Base-by-base conservation (phyloP, 148 eudicot genomes). In the Rheum nobile region DNA sequence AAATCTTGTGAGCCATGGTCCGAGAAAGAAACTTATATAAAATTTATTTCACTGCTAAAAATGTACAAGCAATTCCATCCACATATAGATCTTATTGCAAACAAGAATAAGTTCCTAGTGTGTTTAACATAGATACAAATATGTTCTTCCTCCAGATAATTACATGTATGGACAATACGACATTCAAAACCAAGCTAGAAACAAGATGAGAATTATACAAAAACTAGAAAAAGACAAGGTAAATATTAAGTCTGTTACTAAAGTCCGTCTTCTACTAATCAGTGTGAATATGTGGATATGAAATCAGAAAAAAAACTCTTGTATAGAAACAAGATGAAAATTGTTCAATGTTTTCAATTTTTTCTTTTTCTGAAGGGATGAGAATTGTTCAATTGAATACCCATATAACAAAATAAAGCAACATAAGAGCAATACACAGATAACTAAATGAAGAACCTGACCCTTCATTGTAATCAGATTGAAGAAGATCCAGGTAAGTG, bases 401-500 rank as follows among this genome's bases (percentile, higher is more conserved):
- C 26, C 24, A 21, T 52, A 6, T 19, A 52, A 21, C 57, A n/a
- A 21, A 13, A n/a, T 52, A n/a, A 52, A 52, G 57, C 24, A 52
- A 0, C 28, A 14, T 46, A 52, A 52, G 26, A 52, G 16, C 24
- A 52, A 4, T 5, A 52, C 4, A 52, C 26, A 21, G 57, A 21
- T 8, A 52, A 52, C 7, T 52, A 57, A 57, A 34, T 55, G 10
- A 3, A 11, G 0, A 19, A 41, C n/a, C 77, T 50, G 19, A 93
- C 98, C 98, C 98, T 86, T 93, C 98, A 26, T 83, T 74, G 75
- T 93, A 93, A 85, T 93, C 95, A 42, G 92, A 86, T 72, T 93
- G 98, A 42, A 93, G 97, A 80, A 91, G 89, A 79, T 93, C 98
- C 67, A 93, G 92, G 65, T 93, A 93, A 3, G 84, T 76, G 55